Base-by-base conservation (phyloP, 129 eudicot genomes). In the Saussurea involucrata region DNA sequence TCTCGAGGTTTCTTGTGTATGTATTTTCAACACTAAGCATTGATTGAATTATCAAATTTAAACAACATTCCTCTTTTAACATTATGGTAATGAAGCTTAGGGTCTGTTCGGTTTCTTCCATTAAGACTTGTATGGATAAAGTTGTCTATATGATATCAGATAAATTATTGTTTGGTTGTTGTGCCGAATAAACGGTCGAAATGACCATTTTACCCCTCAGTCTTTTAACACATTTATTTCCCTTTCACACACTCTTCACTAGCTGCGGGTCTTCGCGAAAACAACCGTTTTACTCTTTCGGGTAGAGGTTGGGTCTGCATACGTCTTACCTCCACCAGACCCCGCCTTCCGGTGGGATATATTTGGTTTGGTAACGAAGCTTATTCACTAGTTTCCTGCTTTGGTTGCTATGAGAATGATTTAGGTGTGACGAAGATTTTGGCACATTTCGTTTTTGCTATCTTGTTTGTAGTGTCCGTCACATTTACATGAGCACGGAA, bases 1-100 rank as follows among this genome's bases (percentile, higher is more conserved):
- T 80, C 81, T n/a, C 58, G 74, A 86, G 86, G 85, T 91, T 83
- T 87, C 84, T 82, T 84, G 86, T 86, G 82, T 86, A 76, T 82
- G 88, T 89, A 79, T 73, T 82, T 79, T 82, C 82, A 81, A 74
- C 85, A 76, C 72, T 68, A 78, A 81, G 72, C 75, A 78, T 74
- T 77, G 83, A 82, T 83, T 85, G 74, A 71, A 70, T 79, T 87
- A 73, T 84, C 82, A 84, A 73, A 80, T 76, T 63, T 73, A 68
- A 92, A 82, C 85, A 82, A 85, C 86, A 80, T 66, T 78, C 71
- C 33, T 40, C 21, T 75, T 65, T 69, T 65, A 15, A 68, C 55
- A 70, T 18, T 25, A 22, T 65, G 70, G 60, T 46, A 61, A 13
- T 71, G 44, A 36, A 33, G 31, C 10, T 74, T n/a, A n/a, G n/a